phyloP scores from a whole-genome alignment of 805 yeast genomes.

The Candida sphagnicola region DNA sequence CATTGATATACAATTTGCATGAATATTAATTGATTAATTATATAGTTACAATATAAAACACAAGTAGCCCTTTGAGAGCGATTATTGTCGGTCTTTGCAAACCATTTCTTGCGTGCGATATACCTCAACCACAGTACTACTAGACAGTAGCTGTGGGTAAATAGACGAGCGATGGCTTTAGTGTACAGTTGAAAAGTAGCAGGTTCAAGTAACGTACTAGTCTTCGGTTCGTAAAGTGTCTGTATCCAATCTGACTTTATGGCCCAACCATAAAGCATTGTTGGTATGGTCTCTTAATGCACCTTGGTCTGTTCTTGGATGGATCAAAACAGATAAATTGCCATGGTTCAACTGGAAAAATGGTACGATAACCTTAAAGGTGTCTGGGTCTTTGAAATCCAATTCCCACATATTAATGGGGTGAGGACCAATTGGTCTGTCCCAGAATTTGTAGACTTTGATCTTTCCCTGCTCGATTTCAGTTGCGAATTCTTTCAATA shows the following conservation, averaged over 20 bases:
- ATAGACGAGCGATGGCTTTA: too few relatives aligned
- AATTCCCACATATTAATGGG: conserved; percentile 57
- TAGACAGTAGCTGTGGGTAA: too few relatives aligned
- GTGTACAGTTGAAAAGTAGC: too few relatives aligned
- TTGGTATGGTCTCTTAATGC: conserved; percentile 47
- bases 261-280: conserved; percentile 58
- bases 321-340: conserved; percentile 48
- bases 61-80: too few relatives aligned
- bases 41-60: too few relatives aligned
- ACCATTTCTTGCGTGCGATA: too few relatives aligned
- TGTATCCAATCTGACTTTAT: conserved; percentile 27
- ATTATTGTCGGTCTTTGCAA: too few relatives aligned
- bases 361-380: conserved; percentile 43
- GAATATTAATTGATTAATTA: too few relatives aligned
- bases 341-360: conserved; percentile 54
- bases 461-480: conserved; percentile 40
- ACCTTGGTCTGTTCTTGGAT: conserved; percentile 44
- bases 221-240: background rate
- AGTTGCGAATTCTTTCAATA: conserved; percentile 36
- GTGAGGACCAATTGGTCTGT: conserved; percentile 54
- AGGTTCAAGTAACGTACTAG: background rate
- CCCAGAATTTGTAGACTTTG: conserved; percentile 43
- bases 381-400: conserved; percentile 45
- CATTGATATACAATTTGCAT: too few relatives aligned
- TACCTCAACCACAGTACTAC: too few relatives aligned